Percentiles rank a stretch among this genome's conserved stretches.
Evolutionary conservation across 2,329 filamentous ascomycete genomes (phyloP).

Genomic region (Epichloe sibirici): DNA sequence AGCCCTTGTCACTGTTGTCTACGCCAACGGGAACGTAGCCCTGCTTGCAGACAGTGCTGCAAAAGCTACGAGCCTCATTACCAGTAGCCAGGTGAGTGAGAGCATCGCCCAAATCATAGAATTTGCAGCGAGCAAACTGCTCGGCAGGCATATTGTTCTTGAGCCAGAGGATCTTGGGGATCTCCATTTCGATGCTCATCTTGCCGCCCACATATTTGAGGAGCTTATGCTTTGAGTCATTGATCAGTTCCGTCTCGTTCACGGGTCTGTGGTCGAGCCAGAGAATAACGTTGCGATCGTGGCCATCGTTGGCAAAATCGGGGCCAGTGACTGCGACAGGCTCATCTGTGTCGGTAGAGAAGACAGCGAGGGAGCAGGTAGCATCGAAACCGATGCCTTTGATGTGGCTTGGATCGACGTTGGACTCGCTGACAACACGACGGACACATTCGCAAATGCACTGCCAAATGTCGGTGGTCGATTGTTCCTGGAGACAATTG

Average conservation of each 20-base stretch:
- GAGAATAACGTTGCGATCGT: conserved; percentile 88
- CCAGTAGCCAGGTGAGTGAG: conserved; percentile 91
- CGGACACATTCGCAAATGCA: conserved; percentile 87
- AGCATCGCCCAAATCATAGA: conserved; percentile 89
- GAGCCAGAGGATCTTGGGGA: conserved; percentile 95
- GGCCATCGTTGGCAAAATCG: conserved; percentile 60
- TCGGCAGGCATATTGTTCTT: conserved; percentile 96
- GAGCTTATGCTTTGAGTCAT: conserved; percentile 81
- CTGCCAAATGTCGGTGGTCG: conserved; percentile 90
- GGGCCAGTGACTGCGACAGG: conserved; percentile 84
- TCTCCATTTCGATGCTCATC: conserved; percentile 99
- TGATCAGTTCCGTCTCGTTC: conserved; percentile 85
- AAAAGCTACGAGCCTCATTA: conserved; percentile 83
- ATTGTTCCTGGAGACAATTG: conserved; percentile 61
- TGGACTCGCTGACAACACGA: conserved; percentile 68
- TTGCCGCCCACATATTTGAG: conserved; percentile 92
- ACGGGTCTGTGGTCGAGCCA: conserved; percentile 95
- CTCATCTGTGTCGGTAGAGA: conserved; percentile 78
- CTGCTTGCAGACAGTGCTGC: conserved; percentile 94
- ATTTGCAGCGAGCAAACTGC: conserved; percentile 85
- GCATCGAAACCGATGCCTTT: conserved; percentile 94
- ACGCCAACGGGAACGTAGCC: conserved; percentile 94
- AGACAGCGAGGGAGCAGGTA: conserved; percentile 93
- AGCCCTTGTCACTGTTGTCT: conserved; percentile 92
- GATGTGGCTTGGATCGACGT: conserved; percentile 62